Evolutionary conservation across 2,329 filamentous ascomycete species (phyloP), one percentile per base, ranked within the genome.

Genomic region (Cladophialophora chaetospira): DNA sequence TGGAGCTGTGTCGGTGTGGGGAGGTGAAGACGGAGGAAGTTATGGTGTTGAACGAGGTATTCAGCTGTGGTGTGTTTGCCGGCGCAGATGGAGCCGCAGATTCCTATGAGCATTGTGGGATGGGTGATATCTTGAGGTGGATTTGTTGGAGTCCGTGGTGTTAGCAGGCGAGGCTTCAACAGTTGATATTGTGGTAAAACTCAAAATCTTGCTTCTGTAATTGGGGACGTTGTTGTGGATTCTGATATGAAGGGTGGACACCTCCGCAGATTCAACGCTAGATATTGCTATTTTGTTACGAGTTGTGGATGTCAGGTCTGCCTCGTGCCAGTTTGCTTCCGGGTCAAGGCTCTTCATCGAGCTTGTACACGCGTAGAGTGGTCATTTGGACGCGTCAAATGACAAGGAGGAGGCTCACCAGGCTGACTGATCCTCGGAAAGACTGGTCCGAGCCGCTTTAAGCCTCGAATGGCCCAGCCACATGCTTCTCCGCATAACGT

Each of bases 1-100:
- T 21, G 76, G 72, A 2, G 72, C 75, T 15, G 59, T 66, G 69
- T 29, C 68, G 70, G 40, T 29, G 63, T 70, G 36, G 70, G 73
- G 26, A 96, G 79, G 66, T 83, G 80, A 55, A 97, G 81, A 44
- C 84, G 83, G 59, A 82, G 85, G 75, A 97, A 99, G 60, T 84
- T 85, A 73, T 97, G 88, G 63, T 92, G 84, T 62, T 91, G 83
- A 63, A 92, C 84, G 6, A 99, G 83, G 71, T 96, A 97, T 53
- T 89, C 84, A 56, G 91, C 91, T 63, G 97, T 89, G 8, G 91
- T 90, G 70, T 86, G 87, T 77, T 97, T 97, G 68, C 94, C 94
- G 46, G 93, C 87, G 77, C 92, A 97, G 67, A 97, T 93, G 68
- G 89, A 74, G 71, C 79, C 79, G 66, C 77, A 79, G 59, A 81